Conservation (phyloP, 495 filamentous ascomycete genomes). For the Margaritispora aquatica region DNA sequence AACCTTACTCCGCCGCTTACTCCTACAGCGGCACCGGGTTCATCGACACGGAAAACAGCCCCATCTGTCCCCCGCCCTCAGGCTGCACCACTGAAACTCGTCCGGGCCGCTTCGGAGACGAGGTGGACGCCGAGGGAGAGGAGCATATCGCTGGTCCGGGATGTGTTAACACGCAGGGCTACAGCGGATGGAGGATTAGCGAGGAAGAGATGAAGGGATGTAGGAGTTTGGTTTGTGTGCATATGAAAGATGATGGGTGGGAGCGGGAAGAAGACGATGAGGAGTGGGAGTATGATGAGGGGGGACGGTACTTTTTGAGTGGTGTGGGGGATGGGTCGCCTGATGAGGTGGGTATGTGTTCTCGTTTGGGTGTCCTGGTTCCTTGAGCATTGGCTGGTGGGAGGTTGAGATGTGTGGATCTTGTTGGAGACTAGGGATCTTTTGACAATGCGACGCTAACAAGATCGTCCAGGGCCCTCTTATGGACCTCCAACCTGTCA, state of each 20-base stretch:
- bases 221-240: slow-evolving; percentile 24
- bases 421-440: not conserved
- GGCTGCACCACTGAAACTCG: not conserved
- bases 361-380: not conserved
- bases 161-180: slow-evolving; percentile 16
- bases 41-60: not conserved
- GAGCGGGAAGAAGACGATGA: slow-evolving; percentile 16
- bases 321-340: slow-evolving; percentile 25
- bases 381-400: not conserved
- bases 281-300: slow-evolving; percentile 18
- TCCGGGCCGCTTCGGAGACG: not conserved
- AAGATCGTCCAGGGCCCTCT: not conserved
- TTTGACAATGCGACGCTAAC: not conserved
- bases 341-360: not conserved
- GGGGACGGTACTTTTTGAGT: slow-evolving; percentile 25
- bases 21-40: not conserved
- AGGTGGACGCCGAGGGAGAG: not conserved
- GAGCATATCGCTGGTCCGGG: slow-evolving; percentile 20
- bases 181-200: slow-evolving; percentile 22
- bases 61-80: not conserved
- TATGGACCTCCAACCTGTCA: slow-evolving; percentile 4
- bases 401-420: not conserved
- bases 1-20: not conserved
- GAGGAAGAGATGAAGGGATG: slow-evolving; percentile 29
- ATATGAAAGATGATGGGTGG: slow-evolving; percentile 20